Base-by-base conservation (phyloP, 441 rosid genomes). In the Gossypium davidsonii region DNA sequence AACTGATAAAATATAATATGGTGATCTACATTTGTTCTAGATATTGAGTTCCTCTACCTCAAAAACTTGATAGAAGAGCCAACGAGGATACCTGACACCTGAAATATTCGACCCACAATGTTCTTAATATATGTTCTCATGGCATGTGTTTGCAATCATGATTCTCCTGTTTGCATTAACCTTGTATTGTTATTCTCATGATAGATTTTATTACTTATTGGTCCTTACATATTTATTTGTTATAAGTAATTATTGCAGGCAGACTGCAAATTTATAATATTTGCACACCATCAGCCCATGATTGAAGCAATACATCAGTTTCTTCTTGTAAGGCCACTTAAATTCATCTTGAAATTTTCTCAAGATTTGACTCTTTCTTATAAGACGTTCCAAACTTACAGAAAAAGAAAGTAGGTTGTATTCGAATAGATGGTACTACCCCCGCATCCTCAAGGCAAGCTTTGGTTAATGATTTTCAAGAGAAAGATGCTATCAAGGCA, bases 251-350 rank as follows among this genome's bases (percentile, higher is more conserved):
- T 76, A 44, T 72, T 88, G 85, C 90, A 95, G 99, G 99, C 96
- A 52, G 94, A 90, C 73, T 92, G 98, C 92, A 94, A 94, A 81
- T 94, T 94, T 87, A 85, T 94, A 39, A 84, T 92, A 75, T 94
- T 92, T 90, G 99, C 98, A 1, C 97, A 92, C 77, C 99, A 94
- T 77, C 90, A 76, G 71, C 79, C 90, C 72, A 94, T 94, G 99
- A 89, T 92, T 68, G 90, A 90, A n/a, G 84, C 96, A 60, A 78
- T 95, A 77, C 92, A 92, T 71, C 80, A 89, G 76, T 91, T 83
- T 87, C 87, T 95, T 76, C 83, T 79, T 67, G 98, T 94, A 90
- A 88, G 92, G 55, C 72, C 79, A 73, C 44, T 71, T 20, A 23
- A 52, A 53, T 63, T 59, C 42, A 3, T 68, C 51, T 44, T 48